Percentiles rank a stretch among this genome's conserved stretches.
phyloP scores from a whole-genome alignment of 2,329 filamentous ascomycete genomes.

The Fragosphaeria purpurea region DNA sequence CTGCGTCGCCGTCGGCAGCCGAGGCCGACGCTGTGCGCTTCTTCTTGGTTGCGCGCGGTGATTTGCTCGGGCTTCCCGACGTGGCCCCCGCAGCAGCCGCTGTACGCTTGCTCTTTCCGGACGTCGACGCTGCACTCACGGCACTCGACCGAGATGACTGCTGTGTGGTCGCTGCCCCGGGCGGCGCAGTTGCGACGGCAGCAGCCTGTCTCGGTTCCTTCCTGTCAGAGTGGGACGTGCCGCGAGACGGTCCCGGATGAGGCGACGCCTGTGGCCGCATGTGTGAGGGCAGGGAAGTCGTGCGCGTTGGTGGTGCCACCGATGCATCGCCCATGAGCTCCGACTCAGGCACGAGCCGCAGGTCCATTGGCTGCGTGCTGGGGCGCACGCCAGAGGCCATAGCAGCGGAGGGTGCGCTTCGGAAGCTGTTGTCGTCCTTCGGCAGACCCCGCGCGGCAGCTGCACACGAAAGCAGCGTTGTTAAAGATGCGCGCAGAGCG shows the following conservation, averaged over 20 bases:
- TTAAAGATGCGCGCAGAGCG: constrained; percentile 83
- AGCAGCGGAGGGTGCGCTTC: constrained; percentile 23
- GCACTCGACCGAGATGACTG: constrained; percentile 14
- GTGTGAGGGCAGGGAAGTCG: constrained; percentile 13
- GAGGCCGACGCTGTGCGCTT: constrained; percentile 36
- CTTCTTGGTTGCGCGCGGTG: constrained; percentile 45
- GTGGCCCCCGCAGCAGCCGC: constrained; percentile 26
- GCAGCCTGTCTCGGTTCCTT: no score
- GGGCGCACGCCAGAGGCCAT: constrained; percentile 31
- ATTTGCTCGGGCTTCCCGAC: constrained; percentile 24
- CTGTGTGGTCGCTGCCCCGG: constrained; percentile 6
- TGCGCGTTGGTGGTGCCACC: constrained; percentile 2
- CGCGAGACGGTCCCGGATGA: neutral
- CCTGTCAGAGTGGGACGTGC: no score
- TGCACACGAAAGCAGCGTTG: constrained; percentile 87
- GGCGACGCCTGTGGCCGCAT: neutral
- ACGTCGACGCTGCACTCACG: constrained; percentile 9
- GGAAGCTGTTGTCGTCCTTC: constrained; percentile 43
- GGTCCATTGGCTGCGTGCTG: constrained; percentile 44
- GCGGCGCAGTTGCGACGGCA: no score
- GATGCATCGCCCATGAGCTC: constrained; percentile 38
- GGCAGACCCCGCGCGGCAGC: constrained; percentile 76
- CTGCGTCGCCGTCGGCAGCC: constrained; percentile 22
- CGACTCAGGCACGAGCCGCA: constrained; percentile 51
- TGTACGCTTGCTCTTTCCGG: constrained; percentile 41